Evolutionary conservation across 1,284 basidiomycete species (phyloP), one percentile per base, ranked within the genome.

Genomic region (Trametes hirsuta): DNA sequence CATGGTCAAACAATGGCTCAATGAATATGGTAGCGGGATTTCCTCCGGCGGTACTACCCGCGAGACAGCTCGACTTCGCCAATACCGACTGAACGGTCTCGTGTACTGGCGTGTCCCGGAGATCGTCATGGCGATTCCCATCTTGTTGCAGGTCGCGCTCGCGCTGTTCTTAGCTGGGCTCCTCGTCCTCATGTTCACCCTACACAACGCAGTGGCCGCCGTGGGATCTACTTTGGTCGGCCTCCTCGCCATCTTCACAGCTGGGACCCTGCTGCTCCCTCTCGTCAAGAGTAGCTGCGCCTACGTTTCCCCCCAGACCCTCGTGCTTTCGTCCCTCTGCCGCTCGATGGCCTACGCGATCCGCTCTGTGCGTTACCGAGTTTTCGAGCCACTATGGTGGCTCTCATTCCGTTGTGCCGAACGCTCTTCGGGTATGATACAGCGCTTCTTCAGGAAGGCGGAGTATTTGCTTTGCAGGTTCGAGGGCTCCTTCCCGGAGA

Each of bases 151-250:
- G 30, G n/a, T 51, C 18, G 49, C 62, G 2, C 24, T 60, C n/a
- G 15, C 50, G 9, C 40, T 57, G 3, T 59, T 63, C 50, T 35
- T 60, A 35, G 40, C 46, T 8, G 62, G 62, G 9, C 39, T 63
- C n/a, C 40, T 58, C n/a, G 22, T 49, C 6, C 37, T 59, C 3
- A 10, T 53, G 9, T 63, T 48, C 53, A 34, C 53, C 0, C 51
- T 60, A 14, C 47, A 56, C 35, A 22, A n/a, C 15, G 47, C 44
- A 9, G 58, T 60, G 9, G 47, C 57, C 2, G 6, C 21, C 1
- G 40, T 53, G 8, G 12, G 36, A 10, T 34, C 40, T 15, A 36
- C 21, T 12, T 24, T 63, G 25, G 25, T 54, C 14, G 44, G 30
- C 4, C 6, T 53, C 18, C 39, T 53, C 8, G 2, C 15, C 15